These are phyloP conservation scores for Candida chauliodis DNA, from an alignment of 805 yeast genomes.

Conservation along the genomic window DNA sequence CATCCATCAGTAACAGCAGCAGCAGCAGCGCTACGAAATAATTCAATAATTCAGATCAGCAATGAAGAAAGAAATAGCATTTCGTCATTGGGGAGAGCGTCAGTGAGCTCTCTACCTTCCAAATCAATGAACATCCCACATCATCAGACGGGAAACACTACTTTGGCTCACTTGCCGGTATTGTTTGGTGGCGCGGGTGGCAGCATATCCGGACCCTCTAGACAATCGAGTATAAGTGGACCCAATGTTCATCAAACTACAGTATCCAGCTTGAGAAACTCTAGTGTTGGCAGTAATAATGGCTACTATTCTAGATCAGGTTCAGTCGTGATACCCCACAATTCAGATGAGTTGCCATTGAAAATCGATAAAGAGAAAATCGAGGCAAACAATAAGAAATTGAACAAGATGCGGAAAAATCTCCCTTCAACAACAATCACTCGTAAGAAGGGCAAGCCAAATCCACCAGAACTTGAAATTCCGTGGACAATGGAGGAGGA, in stretches of 20 bases:
- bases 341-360: conserved; percentile 20
- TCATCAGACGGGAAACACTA: conserved; percentile 36
- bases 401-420: conserved; percentile 10
- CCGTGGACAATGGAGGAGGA: conserved; percentile 71
- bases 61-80: conserved; percentile 37
- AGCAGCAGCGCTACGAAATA: conserved; percentile 24
- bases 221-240: conserved; percentile 35
- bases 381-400: conserved; percentile 11
- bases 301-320: conserved; percentile 38
- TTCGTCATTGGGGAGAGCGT: conserved; percentile 29
- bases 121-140: conserved; percentile 46
- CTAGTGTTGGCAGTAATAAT: conserved; percentile 26
- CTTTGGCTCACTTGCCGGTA: conserved; percentile 42
- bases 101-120: conserved; percentile 41
- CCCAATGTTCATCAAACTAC: conserved; percentile 32
- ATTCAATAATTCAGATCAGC: conserved; percentile 39
- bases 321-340: conserved; percentile 34
- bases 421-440: conserved; percentile 3
- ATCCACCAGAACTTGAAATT: conserved; percentile 22
- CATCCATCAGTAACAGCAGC: conserved; percentile 9
- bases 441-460: conserved; percentile 10
- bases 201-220: conserved; percentile 39
- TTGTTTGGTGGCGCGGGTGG: conserved; percentile 34
- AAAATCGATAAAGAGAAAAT: conserved; percentile 19
- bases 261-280: conserved; percentile 38